Conservation (phyloP, 768 basidiomycete genomes). For the Macrolepiota albuminosa region DNA sequence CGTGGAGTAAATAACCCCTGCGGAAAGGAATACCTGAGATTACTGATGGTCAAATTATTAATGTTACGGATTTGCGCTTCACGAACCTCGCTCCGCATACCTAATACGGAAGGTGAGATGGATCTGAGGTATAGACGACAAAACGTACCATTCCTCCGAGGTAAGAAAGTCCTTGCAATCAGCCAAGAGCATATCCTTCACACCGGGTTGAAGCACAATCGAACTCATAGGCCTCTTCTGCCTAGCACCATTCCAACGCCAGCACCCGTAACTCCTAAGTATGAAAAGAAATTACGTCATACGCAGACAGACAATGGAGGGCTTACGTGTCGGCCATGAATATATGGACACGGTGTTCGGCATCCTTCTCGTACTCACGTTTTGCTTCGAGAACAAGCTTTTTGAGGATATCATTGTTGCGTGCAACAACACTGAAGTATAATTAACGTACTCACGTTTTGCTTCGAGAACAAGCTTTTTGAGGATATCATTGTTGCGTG, state of each 20-base stretch:
- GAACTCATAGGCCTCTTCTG: slow-evolving; percentile 90
- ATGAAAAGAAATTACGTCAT: not conserved
- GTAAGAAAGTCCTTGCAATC: slow-evolving; percentile 84
- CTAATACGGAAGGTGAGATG: slow-evolving; percentile 32
- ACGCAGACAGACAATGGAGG: not conserved
- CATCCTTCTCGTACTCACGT: slow-evolving; percentile 86
- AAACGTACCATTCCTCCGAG: slow-evolving; percentile 78
- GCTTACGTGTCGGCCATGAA: slow-evolving; percentile 86
- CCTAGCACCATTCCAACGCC: slow-evolving; percentile 86
- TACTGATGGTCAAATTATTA: slow-evolving; percentile 9
- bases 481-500: slow-evolving; percentile 82
- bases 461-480: slow-evolving; percentile 85
- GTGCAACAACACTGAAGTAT: slow-evolving; percentile 68
- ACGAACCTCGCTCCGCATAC: slow-evolving; percentile 86
- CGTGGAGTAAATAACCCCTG: slow-evolving; percentile 78
- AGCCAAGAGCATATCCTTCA: slow-evolving; percentile 85
- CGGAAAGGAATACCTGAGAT: slow-evolving; percentile 80
- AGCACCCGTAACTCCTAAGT: slow-evolving; percentile 62
- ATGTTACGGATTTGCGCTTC: slow-evolving; percentile 11
- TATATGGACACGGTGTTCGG: slow-evolving; percentile 85
- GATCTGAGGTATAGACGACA: slow-evolving; percentile 1
- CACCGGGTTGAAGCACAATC: slow-evolving; percentile 86
- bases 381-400: slow-evolving; percentile 84
- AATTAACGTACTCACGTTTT: slow-evolving; percentile 64
- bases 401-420: slow-evolving; percentile 85